Conservation (phyloP, 2,329 filamentous ascomycete species). For the Claviceps pazoutovae region DNA sequence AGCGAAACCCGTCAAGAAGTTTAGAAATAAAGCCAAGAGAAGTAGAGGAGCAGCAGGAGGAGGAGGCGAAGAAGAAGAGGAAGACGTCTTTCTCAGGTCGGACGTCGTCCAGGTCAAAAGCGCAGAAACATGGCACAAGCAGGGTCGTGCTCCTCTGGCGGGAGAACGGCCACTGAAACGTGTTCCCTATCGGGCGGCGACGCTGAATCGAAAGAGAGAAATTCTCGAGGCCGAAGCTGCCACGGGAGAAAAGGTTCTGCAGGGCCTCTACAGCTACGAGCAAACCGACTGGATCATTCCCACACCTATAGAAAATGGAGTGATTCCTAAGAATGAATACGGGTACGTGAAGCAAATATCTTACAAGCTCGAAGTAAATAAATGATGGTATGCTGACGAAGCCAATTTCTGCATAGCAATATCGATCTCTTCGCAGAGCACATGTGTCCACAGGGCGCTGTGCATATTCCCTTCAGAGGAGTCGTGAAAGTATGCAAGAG, state of each 20-base stretch:
- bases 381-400: slow-evolving; percentile 10
- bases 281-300: slow-evolving; percentile 97
- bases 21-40: slow-evolving; percentile 61
- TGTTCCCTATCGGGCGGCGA: slow-evolving; percentile 84
- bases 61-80: slow-evolving; percentile 42
- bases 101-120: slow-evolving; percentile 81
- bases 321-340: slow-evolving; percentile 87
- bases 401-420: slow-evolving; percentile 34
- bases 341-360: slow-evolving; percentile 30
- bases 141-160: slow-evolving; percentile 61
- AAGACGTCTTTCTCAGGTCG: slow-evolving; percentile 65
- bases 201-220: slow-evolving; percentile 72
- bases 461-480: slow-evolving; percentile 69
- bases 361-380: not conserved
- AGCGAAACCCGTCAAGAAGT: slow-evolving; percentile 58
- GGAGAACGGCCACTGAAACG: slow-evolving; percentile 69
- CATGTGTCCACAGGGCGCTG: slow-evolving; percentile 76
- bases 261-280: slow-evolving; percentile 68
- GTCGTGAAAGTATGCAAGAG: slow-evolving; percentile 70
- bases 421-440: slow-evolving; percentile 90
- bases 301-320: slow-evolving; percentile 65
- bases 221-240: slow-evolving; percentile 72
- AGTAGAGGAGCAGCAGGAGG: slow-evolving; percentile 29
- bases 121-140: slow-evolving; percentile 94
- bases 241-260: slow-evolving; percentile 69